Evolutionary conservation across 371 early-diverging fungal genomes (phyloP).

Genomic region (Rhizopus arrhizus): DNA sequence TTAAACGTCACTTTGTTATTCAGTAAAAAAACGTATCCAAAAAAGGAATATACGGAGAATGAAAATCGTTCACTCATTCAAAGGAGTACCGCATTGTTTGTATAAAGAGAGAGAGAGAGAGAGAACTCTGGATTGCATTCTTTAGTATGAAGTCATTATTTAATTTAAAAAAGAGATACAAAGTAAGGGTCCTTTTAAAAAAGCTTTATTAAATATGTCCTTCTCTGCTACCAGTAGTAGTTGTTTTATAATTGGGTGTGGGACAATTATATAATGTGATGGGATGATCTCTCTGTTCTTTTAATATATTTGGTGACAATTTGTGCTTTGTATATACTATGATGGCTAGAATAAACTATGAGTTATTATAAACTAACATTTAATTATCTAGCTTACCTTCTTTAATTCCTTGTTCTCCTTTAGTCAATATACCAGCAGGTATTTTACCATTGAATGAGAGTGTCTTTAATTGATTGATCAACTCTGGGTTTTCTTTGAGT

Average conservation of each 20-base stretch:
- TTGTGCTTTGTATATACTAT: no score
- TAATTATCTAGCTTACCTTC: slow-evolving; percentile 27
- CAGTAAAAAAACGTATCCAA: background rate
- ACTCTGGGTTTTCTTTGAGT: slow-evolving; percentile 37
- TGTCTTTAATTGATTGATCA: slow-evolving; percentile 42
- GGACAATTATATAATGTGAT: slow-evolving; percentile 13
- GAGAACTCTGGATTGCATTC: background rate
- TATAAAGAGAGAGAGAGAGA: background rate
- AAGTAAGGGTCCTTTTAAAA: background rate
- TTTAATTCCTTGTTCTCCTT: slow-evolving; percentile 41
- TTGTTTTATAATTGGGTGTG: slow-evolving; percentile 25
- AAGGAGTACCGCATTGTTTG: background rate
- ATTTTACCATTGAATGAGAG: slow-evolving; percentile 34
- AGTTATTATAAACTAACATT: background rate
- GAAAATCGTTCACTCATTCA: no score
- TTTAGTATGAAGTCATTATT: no score
- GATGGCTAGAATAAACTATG: background rate
- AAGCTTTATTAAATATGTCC: slow-evolving; percentile 19
- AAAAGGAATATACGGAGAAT: background rate
- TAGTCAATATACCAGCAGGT: slow-evolving; percentile 36
- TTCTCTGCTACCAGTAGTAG: slow-evolving; percentile 16
- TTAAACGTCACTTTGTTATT: slow-evolving; percentile 2
- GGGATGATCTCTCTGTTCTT: slow-evolving; percentile 24
- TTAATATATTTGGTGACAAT: slow-evolving; percentile 4
- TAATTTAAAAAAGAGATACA: background rate